These are phyloP conservation scores for Eucalyptus regnans DNA, from an alignment of 345 rosid species.

Conservation along the genomic window DNA sequence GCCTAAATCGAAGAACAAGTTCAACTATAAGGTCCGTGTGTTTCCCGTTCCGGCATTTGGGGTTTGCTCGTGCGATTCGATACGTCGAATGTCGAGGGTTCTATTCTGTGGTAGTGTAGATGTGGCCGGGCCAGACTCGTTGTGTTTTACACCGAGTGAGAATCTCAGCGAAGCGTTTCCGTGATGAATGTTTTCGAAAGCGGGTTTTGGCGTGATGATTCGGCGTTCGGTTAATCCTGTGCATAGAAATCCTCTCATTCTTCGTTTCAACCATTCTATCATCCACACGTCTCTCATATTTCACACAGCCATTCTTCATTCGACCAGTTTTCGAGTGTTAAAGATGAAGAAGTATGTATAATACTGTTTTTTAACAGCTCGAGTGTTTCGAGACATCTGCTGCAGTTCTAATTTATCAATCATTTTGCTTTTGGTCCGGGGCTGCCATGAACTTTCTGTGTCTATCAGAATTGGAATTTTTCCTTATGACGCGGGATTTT, in stretches of 20 bases:
- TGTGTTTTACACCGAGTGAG: background rate
- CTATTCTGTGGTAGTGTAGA: background rate
- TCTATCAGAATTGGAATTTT: background rate
- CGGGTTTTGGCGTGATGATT: background rate
- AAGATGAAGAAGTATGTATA: background rate
- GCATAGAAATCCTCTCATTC: background rate
- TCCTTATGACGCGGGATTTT: background rate
- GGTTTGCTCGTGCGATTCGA: background rate
- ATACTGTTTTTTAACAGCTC: background rate
- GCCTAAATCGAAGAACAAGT: constrained; percentile 49
- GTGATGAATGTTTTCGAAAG: background rate
- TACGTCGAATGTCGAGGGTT: background rate
- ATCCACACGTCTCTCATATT: background rate
- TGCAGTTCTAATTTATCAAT: background rate
- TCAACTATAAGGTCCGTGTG: background rate
- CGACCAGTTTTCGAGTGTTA: background rate
- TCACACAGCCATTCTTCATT: background rate
- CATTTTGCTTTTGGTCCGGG: background rate
- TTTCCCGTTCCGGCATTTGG: background rate
- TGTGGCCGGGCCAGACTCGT: background rate
- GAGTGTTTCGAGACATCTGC: background rate
- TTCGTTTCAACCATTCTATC: background rate
- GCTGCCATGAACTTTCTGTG: background rate
- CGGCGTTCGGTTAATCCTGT: background rate
- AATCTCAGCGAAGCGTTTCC: background rate